Evolutionary conservation across 106 monocot species (phyloP), one percentile per base, ranked within the genome.

Genomic region (Chionographis japonica): DNA sequence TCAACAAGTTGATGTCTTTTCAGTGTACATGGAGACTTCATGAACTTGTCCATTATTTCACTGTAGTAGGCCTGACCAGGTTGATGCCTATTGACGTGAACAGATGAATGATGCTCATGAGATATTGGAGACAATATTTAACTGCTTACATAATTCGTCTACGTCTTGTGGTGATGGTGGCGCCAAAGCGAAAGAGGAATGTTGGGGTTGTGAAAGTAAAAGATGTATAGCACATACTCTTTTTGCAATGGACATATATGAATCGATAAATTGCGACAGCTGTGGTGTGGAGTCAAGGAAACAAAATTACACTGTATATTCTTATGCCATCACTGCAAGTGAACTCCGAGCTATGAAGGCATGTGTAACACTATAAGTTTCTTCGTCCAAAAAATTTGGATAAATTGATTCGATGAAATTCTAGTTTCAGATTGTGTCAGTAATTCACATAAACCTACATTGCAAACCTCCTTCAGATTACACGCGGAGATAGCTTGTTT

Each of bases 81-180:
- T 42, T 54, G 13, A 38, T 66, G 56, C 3, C 36, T 52, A 19
- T 71, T 71, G 41, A 56, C 89, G 92, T 91, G 86, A 67, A 36
- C 86, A 92, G 74, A 95, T 95, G 95, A 95, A 95, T 80, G 95
- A 95, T 88, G 95, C 91, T 68, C 91, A 91, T 60, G 95, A 95
- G 72, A 91, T 95, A 52, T 72, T 95, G 68, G 95, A 64, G 35
- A 86, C 92, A 46, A 84, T 95, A 16, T 95, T 95, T 75, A 84
- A 91, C 27, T 91, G 95, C 58, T 68, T 95, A 62, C 95, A 95
- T 69, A 79, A 69, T 14, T 88, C 95, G 8, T 88, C 70, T 20
- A 81, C 81, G 40, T 68, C 72, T 74, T 65, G 65, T 63, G 57
- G 58, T 65, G 79, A 74, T 40, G 37, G 8, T 68, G 62, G 79